A percentile compares a stretch with the other conserved stretches of the same genome.
phyloP scores from a whole-genome alignment of 2,329 filamentous ascomycete species.

The Fusarium avenaceum region DNA sequence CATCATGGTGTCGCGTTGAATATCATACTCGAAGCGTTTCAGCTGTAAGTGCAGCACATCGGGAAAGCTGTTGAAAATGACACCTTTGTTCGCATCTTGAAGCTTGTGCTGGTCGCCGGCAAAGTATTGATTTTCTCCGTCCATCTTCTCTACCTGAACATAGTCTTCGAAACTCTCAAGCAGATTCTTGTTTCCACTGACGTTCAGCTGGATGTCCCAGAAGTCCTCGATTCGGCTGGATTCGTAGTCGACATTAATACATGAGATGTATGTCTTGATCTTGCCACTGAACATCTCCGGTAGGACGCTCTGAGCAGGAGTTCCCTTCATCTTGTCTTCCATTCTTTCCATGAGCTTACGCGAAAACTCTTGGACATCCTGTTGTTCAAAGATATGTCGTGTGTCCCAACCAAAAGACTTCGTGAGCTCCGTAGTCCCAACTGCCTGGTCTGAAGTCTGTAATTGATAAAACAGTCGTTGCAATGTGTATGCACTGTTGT shows the following conservation, averaged over 20 bases:
- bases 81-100: conserved; percentile 97
- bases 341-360: conserved; percentile 97
- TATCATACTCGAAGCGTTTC: conserved; percentile 98
- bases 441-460: conserved; percentile 85
- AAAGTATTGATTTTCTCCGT: conserved; percentile 98
- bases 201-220: conserved; percentile 98
- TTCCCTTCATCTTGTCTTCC: conserved; percentile 98
- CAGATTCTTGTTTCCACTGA: conserved; percentile 91
- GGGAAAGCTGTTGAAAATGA: conserved; percentile 96
- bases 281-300: conserved; percentile 96
- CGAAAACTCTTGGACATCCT: conserved; percentile 97
- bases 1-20: conserved; percentile 97
- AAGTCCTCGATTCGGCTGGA: conserved; percentile 96
- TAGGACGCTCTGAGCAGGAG: conserved; percentile 87
- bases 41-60: conserved; percentile 94
- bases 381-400: conserved; percentile 97
- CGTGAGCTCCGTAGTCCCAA: conserved; percentile 92
- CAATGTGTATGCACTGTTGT: conserved; percentile 92
- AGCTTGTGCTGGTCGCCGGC: conserved; percentile 90
- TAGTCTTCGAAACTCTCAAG: conserved; percentile 97
- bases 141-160: conserved; percentile 94
- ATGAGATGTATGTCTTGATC: conserved; percentile 98
- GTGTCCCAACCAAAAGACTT: conserved; percentile 99
- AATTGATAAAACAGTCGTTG: conserved; percentile 96
- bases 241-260: conserved; percentile 98